Percentiles rank a stretch among this genome's conserved stretches.
Evolutionary conservation across 352 stramenopile genomes (phyloP).

Genomic region (Phytophthora chlamydospora): DNA sequence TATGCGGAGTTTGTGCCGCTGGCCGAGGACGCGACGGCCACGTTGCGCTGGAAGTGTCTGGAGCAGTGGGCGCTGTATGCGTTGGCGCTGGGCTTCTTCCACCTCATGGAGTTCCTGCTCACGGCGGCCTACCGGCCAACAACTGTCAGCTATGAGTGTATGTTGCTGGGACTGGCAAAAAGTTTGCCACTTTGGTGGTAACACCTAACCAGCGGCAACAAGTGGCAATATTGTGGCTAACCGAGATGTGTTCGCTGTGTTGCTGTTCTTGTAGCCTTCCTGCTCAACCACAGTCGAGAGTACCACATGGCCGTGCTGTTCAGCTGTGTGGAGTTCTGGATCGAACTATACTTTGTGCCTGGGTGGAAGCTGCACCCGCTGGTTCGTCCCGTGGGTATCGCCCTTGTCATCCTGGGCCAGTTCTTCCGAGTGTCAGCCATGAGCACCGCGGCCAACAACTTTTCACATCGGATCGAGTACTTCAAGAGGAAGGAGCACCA

Average conservation of each 20-base stretch:
- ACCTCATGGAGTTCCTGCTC: slow-evolving; percentile 85
- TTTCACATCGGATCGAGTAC: slow-evolving; percentile 96
- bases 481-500: slow-evolving; percentile 93
- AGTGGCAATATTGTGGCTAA: slow-evolving; percentile 2
- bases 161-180: slow-evolving; percentile 16
- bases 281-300: slow-evolving; percentile 91
- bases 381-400: slow-evolving; percentile 66
- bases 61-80: slow-evolving; percentile 80
- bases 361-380: slow-evolving; percentile 67
- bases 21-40: slow-evolving; percentile 15
- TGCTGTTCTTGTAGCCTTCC: slow-evolving; percentile 61
- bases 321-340: slow-evolving; percentile 92
- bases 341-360: slow-evolving; percentile 86
- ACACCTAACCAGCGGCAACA: slow-evolving; percentile 12
- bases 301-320: slow-evolving; percentile 88
- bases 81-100: slow-evolving; percentile 81
- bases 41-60: slow-evolving; percentile 52
- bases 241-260: neutral
- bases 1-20: slow-evolving; percentile 38
- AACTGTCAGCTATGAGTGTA: slow-evolving; percentile 87
- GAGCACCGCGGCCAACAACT: slow-evolving; percentile 93
- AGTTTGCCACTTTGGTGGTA: neutral
- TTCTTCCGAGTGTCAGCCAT: slow-evolving; percentile 91
- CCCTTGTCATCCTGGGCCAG: slow-evolving; percentile 87
- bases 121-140: slow-evolving; percentile 81